A percentile compares a stretch with the other conserved stretches of the same genome.
Conservation (phyloP, 1,139 yeast genomes). For the Nadsonia starkeyi-henricii region DNA sequence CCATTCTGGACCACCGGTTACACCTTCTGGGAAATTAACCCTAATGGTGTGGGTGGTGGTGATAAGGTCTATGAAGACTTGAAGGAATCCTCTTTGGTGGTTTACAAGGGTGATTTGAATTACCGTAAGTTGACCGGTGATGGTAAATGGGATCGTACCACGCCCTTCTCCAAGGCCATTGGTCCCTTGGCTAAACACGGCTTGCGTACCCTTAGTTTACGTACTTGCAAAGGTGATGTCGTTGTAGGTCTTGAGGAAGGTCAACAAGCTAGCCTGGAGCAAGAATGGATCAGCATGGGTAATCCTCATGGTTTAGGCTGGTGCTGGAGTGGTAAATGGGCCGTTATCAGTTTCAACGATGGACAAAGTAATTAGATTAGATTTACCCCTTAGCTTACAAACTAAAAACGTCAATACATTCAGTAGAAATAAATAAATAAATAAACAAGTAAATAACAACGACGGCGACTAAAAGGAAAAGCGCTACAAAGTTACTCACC, state of each 20-base stretch:
- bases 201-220: constrained; percentile 53
- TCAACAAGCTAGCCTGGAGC: constrained; percentile 49
- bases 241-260: constrained; percentile 69
- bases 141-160: constrained; percentile 71
- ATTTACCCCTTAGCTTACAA: neutral
- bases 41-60: constrained; percentile 44
- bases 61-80: constrained; percentile 37
- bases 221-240: constrained; percentile 97
- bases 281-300: constrained; percentile 41
- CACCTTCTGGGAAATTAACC: constrained; percentile 50
- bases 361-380: constrained; percentile 15
- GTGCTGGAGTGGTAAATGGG: constrained; percentile 87
- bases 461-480: no score
- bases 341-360: constrained; percentile 53
- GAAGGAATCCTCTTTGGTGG: constrained; percentile 49
- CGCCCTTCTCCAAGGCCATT: constrained; percentile 57
- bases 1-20: constrained; percentile 79
- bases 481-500: no score
- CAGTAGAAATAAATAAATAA: no score
- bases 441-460: no score
- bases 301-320: constrained; percentile 60
- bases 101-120: constrained; percentile 91
- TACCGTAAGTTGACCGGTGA: constrained; percentile 91
- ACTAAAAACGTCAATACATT: no score
- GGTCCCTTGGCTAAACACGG: constrained; percentile 48